Evolutionary conservation across 164 flowering plant species (phyloP).

Genomic region (Kingdonia uniflora): DNA sequence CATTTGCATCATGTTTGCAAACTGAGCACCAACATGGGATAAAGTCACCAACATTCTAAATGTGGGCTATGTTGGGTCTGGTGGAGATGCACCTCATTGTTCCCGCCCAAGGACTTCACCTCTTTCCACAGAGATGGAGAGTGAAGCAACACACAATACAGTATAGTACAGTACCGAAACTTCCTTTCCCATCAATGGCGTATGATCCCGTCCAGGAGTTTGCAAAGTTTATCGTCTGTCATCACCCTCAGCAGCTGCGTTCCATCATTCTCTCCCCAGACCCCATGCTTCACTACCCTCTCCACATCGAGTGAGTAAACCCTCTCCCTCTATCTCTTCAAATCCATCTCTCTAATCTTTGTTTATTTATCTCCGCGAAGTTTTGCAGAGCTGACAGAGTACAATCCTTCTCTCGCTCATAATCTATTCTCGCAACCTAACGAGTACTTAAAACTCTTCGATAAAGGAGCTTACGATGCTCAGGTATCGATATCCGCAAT

Average conservation of each 20-base stretch:
- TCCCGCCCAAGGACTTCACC: too few species aligned
- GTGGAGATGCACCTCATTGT: too few species aligned
- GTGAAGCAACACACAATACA: too few species aligned
- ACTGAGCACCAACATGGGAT: too few species aligned
- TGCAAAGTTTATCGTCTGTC: conserved; percentile 14
- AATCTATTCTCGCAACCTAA: conserved; percentile 43
- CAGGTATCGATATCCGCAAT: too few species aligned
- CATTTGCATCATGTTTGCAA: too few species aligned
- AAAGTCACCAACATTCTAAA: too few species aligned
- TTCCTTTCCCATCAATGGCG: too few species aligned
- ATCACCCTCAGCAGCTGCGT: conserved; percentile 41
- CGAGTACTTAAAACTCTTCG: conserved; percentile 34
- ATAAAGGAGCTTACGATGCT: conserved; percentile 48
- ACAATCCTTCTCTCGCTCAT: conserved; percentile 31
- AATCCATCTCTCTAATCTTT: neutral
- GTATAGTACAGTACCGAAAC: too few species aligned
- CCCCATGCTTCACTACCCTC: conserved; percentile 63
- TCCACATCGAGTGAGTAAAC: conserved; percentile 45
- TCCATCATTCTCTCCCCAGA: conserved; percentile 53
- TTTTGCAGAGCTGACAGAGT: conserved; percentile 53
- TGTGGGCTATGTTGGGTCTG: too few species aligned
- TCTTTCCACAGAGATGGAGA: too few species aligned
- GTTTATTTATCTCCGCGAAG: conserved; percentile 15
- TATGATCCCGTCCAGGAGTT: conserved; percentile 8
- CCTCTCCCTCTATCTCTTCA: neutral